Evolutionary conservation across 257 asterid genomes (phyloP), one percentile per base, ranked within the genome.

Genomic region (Solanum bulbocastanum): DNA sequence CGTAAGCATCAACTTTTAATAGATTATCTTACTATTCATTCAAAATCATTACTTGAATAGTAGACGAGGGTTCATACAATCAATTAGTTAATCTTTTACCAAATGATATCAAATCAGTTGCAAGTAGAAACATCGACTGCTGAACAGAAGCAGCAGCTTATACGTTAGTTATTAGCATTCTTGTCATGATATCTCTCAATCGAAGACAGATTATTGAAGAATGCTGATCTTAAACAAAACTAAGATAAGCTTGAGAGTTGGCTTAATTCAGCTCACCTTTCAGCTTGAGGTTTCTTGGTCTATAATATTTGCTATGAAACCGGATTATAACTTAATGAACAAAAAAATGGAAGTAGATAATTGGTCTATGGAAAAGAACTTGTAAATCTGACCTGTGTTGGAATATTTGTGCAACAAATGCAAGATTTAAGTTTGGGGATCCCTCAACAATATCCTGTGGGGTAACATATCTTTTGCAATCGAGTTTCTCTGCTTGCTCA

Each of bases 321-420:
- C 52, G 16, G 52, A 37, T 74, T 35, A 23, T 23, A 37, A 75
- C 83, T 75, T 23, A 75, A 23, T 10, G 83, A 75, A 11, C 83
- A 22, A 37, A 37, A 74, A 36, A 73, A 20, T 35, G 10, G 7
- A 75, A 6, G 35, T 76, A 76, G 85, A 49, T 81, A 46, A 44
- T 81, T 81, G 62, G 66, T 79, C 39, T 5, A 27, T 46, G 40
- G 69, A 49, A 49, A 82, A 82, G 44, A 30, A 1, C 69, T 30
- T 79, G 14, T 79, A 30, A 49, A 32, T 49, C 87, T 79, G 62
- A 95, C 99, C 98, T 95, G 88, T 97, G 92, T 87, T 97, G 98
- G 92, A 97, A 97, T 92, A 95, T 94, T 87, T 97, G 98, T 44
- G 99, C 99, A 30, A 97, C 98, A 90, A 97, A 97, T n/a, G 98